Evolutionary conservation across 495 filamentous ascomycete species (phyloP), one percentile per base, ranked within the genome.

Genomic region (Daldinia vernicosa): DNA sequence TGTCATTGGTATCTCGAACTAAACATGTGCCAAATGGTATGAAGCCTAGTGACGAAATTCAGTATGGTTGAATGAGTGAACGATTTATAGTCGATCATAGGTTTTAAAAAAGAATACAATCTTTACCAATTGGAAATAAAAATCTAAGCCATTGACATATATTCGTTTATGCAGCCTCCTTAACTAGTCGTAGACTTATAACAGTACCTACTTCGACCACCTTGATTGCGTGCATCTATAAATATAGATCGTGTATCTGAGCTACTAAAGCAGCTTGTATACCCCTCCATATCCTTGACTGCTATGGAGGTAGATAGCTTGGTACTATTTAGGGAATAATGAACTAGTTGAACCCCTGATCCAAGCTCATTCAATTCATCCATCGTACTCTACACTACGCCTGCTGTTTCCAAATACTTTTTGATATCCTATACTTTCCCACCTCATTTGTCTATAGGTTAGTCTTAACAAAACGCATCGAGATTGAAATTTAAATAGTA

Each of bases 1-100:
- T 87, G 94, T 97, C 78, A 97, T 97, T 76, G 93, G 93, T 71
- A 97, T 97, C 84, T 88, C 92, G 60, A 80, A 79, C 71, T 88
- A 84, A 83, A 61, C 59, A 28, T 62, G 12, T 54, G 15, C n/a
- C 17, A 17, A 28, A 45, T 51, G 27, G 22, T 43, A 37, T 8
- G 30, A 66, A 54, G 19, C 37, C 33, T 55, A 60, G 26, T 28
- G 61, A 57, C 8, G n/a, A 22, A 47, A 64, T 43, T 39, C 30
- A 47, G 47, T 37, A 24, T 43, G 43, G 57, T 60, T 62, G 55
- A 60, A 57, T 12, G 6, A 58, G 45, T 35, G 56, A 63, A 45
- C 39, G 54, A 27, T 45, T n/a, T 33, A 35, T 73, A 69, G 55
- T 61, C 40, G 27, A 14, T 17, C 30, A 54, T 67, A 74, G 58